Percentiles rank a stretch among this genome's conserved stretches.
These are phyloP conservation scores for Bisporella sp. DNA, from an alignment of 2,329 filamentous ascomycete species.

Conservation along the genomic window DNA sequence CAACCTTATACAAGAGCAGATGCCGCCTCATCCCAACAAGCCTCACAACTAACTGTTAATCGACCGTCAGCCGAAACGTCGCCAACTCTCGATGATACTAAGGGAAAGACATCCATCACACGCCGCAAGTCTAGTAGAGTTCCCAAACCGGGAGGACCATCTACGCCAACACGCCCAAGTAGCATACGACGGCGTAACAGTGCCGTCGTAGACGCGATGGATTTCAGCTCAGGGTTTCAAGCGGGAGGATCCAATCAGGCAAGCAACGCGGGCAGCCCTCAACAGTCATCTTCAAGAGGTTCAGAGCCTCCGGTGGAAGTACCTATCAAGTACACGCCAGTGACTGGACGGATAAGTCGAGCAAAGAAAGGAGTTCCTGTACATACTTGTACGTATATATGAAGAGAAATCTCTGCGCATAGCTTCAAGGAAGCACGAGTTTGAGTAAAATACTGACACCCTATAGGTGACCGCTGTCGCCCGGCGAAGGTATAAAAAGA, in stretches of 20 bases:
- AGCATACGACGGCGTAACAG: constrained; percentile 19
- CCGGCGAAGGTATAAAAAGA: constrained; percentile 20
- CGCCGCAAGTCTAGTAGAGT: constrained; percentile 23
- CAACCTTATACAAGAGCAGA: constrained; percentile 27
- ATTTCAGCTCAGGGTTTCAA: constrained; percentile 17
- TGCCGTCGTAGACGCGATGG: constrained; percentile 19
- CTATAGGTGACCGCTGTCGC: constrained; percentile 19
- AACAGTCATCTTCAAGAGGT: constrained; percentile 17
- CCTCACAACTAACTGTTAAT: constrained; percentile 16
- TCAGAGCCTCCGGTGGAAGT: constrained; percentile 19
- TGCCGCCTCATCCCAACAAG: constrained; percentile 21
- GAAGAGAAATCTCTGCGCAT: not conserved
- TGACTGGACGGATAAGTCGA: constrained; percentile 27
- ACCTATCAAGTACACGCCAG: constrained; percentile 28
- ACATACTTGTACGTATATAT: constrained; percentile 21
- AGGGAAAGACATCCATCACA: constrained; percentile 17
- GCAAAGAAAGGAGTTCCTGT: constrained; percentile 30
- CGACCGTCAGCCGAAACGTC: constrained; percentile 16
- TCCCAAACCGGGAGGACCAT: constrained; percentile 13
- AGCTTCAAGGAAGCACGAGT: too few species aligned
- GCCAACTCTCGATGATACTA: constrained; percentile 16
- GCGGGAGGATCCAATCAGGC: constrained; percentile 16
- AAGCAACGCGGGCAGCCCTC: constrained; percentile 19
- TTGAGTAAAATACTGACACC: not conserved
- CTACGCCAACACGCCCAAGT: constrained; percentile 12